phyloP scores from a whole-genome alignment of 2,329 filamentous ascomycete genomes.

The Phoma herbarum region DNA sequence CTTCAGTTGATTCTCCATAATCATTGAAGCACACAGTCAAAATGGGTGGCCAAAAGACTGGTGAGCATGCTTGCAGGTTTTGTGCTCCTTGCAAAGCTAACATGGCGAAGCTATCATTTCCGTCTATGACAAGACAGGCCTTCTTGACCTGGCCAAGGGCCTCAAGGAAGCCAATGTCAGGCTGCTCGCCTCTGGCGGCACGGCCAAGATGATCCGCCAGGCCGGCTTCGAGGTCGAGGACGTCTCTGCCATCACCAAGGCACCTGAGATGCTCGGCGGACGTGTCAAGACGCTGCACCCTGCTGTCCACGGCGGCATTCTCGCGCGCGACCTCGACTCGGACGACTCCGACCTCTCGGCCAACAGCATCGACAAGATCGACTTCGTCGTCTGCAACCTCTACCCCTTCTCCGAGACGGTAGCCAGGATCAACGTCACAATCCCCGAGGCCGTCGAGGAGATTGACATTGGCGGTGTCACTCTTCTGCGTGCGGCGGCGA shows the following conservation, averaged over 20 bases:
- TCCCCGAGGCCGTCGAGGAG: conserved; percentile 96
- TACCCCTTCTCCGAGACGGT: conserved; percentile 99
- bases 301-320: conserved; percentile 83
- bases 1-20: conserved; percentile 27
- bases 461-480: conserved; percentile 98
- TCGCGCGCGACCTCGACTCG: conserved; percentile 91
- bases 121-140: conserved; percentile 95
- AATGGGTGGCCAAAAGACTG: conserved; percentile 51
- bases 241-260: conserved; percentile 92
- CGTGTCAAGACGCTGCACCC: conserved; percentile 96
- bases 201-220: conserved; percentile 94
- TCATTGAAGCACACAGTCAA: conserved; percentile 27
- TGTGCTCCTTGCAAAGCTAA: conserved; percentile 3
- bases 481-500: conserved; percentile 92
- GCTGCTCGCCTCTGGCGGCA: conserved; percentile 93
- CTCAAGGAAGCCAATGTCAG: conserved; percentile 50
- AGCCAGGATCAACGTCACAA: conserved; percentile 95
- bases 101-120: conserved; percentile 79
- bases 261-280: conserved; percentile 95
- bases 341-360: conserved; percentile 90
- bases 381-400: conserved; percentile 81
- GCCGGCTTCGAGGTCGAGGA: conserved; percentile 97
- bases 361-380: conserved; percentile 54
- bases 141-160: conserved; percentile 51
- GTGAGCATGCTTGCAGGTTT: conserved; percentile 23